Evolutionary conservation across 202 grass and related monocot species (phyloP).

Genomic region (Zoysia matrella): DNA sequence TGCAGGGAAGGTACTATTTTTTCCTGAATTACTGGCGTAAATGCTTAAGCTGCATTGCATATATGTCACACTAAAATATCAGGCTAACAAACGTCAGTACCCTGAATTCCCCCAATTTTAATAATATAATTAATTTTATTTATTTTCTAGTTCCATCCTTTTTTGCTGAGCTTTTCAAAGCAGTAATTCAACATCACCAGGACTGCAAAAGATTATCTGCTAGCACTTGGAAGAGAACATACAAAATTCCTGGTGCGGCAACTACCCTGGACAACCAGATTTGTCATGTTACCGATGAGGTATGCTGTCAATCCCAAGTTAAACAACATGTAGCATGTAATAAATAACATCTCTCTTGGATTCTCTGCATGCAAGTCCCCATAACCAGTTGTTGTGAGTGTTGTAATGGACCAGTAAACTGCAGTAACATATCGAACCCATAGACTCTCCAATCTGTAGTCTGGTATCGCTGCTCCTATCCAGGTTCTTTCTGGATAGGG

Average conservation of each 20-base stretch:
- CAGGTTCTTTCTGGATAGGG: conserved; percentile 69
- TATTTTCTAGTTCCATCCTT: conserved; percentile 8
- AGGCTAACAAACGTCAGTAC: background rate
- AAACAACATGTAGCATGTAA: conserved; percentile 86
- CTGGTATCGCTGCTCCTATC: conserved; percentile 80
- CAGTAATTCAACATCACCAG: conserved; percentile 20
- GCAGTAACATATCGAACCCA: conserved; percentile 79
- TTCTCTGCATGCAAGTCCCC: conserved; percentile 88
- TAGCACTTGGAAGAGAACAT: conserved; percentile 43
- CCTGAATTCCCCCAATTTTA: background rate
- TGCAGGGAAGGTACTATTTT: background rate
- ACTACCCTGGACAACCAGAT: conserved; percentile 82
- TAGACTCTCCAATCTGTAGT: conserved; percentile 72
- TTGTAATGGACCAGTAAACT: conserved; percentile 95
- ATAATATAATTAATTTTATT: background rate
- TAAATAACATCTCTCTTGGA: conserved; percentile 79
- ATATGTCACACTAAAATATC: background rate
- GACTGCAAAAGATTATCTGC: conserved; percentile 11
- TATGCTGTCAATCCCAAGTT: conserved; percentile 88
- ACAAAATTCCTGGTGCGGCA: conserved; percentile 87
- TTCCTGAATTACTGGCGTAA: conserved; percentile 2
- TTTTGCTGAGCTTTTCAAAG: background rate
- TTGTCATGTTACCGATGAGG: conserved; percentile 95
- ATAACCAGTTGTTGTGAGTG: conserved; percentile 85
- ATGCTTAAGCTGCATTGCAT: conserved; percentile 8